Percentiles rank a stretch among this genome's conserved stretches.
These are phyloP conservation scores for Ganoderma boninense DNA, from an alignment of 1,284 basidiomycete species.

Conservation along the genomic window DNA sequence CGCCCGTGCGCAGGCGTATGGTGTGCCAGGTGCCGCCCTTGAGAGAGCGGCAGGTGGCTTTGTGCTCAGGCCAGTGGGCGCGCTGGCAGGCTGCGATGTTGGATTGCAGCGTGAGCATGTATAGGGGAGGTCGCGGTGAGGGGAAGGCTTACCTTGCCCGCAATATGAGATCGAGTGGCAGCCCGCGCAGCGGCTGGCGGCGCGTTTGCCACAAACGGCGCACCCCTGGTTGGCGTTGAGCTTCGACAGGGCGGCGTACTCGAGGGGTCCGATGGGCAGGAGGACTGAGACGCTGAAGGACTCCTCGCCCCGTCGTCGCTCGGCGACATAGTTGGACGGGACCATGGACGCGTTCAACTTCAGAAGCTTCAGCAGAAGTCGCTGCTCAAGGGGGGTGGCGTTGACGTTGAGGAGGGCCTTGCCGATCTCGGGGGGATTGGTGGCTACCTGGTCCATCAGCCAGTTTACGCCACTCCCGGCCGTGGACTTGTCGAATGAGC, in stretches of 20 bases:
- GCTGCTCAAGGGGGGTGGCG: constrained; percentile 37
- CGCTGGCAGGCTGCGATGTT: constrained; percentile 46
- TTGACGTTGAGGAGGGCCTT: constrained; percentile 44
- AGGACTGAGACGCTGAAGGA: constrained; percentile 45
- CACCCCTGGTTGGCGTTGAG: constrained; percentile 48
- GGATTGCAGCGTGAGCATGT: neutral
- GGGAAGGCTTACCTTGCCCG: constrained; percentile 37
- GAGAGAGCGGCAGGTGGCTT: constrained; percentile 47
- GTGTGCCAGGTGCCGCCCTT: constrained; percentile 50
- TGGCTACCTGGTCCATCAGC: constrained; percentile 22
- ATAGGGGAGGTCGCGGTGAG: no score
- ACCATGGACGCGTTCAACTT: constrained; percentile 32
- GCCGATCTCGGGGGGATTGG: constrained; percentile 9
- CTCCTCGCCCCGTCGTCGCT: constrained; percentile 23
- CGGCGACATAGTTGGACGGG: constrained; percentile 34
- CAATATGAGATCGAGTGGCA: constrained; percentile 51
- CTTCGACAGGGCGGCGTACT: constrained; percentile 45
- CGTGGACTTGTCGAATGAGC: constrained; percentile 28
- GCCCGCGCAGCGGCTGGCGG: constrained; percentile 43
- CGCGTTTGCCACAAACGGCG: constrained; percentile 47
- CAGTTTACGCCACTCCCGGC: constrained; percentile 23
- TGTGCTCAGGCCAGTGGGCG: constrained; percentile 51
- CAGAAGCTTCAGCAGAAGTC: neutral
- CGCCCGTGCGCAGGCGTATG: constrained; percentile 36
- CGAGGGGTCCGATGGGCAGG: constrained; percentile 48